Evolutionary conservation across 352 stramenopile species (phyloP), one percentile per base, ranked within the genome.

Genomic region (Phytophthora uliginosa): DNA sequence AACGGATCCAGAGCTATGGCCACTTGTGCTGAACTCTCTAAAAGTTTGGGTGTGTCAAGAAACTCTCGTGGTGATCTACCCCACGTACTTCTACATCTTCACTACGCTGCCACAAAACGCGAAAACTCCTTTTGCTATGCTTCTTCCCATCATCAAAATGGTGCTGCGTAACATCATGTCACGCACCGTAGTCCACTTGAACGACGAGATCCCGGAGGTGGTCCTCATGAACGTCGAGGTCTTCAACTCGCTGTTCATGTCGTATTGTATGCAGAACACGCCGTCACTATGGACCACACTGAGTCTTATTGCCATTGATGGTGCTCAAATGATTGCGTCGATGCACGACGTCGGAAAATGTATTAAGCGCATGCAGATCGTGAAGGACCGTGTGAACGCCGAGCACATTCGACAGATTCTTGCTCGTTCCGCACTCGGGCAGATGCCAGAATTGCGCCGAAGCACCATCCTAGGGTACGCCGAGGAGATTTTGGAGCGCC

Each of bases 151-250:
- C 0, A 70, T 83, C 13, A 84, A 84, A 40, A 38, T 81, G 13
- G 1, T 73, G 7, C 13, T 70, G 28, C 73, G 73, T 13, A 58
- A 76, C 20, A 20, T 69, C 17, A 71, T 73, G 63, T 71, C 63
- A 9, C 57, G 59, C 0, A 72, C 48, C 0, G 63, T 66, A 26
- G 36, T 54, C 8, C 71, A 71, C 38, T 20, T 79, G 33, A 60
- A 57, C 6, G 68, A 80, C 18, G 45, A 71, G 34, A 66, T 71
- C 18, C 72, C 68, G 4, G 58, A 66, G 22, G 56, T 80, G 6
- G 69, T 85, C 15, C 68, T 83, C 15, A 76, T 84, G 69, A 84
- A 76, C n/a, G 64, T 85, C 4, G 69, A 83, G 45, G 73, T 84
- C 34, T 85, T 78, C 33, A 80, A 76, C 47, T 74, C 78, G 4